phyloP scores from a whole-genome alignment of 1,284 basidiomycete genomes.

The Porodaedalea pini region DNA sequence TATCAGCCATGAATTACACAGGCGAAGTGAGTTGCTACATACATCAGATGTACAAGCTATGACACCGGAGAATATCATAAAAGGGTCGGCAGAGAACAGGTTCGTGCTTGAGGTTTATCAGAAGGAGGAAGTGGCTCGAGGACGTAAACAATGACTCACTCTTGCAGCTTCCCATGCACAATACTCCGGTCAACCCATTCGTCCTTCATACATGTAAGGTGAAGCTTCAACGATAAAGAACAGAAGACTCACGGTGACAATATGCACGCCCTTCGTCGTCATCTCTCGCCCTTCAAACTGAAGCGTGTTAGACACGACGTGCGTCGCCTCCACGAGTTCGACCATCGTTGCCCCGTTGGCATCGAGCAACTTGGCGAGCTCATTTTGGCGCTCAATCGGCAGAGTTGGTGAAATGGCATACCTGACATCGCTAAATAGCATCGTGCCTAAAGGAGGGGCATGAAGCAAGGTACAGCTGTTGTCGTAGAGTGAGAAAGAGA shows the following conservation, averaged over 20 bases:
- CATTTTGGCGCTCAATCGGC: constrained; percentile 26
- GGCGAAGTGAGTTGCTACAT: constrained; percentile 22
- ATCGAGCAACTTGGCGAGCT: constrained; percentile 36
- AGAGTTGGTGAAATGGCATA: constrained; percentile 35
- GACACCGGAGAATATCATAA: constrained; percentile 79
- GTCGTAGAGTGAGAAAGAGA: too few species aligned
- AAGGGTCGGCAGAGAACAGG: constrained; percentile 72
- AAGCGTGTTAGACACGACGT: constrained; percentile 46
- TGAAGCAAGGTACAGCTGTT: too few species aligned
- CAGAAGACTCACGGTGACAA: constrained; percentile 43
- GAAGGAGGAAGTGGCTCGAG: background rate
- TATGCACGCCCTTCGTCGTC: constrained; percentile 30
- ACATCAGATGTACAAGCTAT: constrained; percentile 69
- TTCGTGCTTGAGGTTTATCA: constrained; percentile 37
- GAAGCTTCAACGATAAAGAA: background rate
- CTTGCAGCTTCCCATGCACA: constrained; percentile 53
- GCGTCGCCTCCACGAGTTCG: constrained; percentile 34
- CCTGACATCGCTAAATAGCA: constrained; percentile 32
- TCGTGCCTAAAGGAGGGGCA: background rate
- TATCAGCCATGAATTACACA: constrained; percentile 2
- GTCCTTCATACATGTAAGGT: constrained; percentile 35
- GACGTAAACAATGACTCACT: constrained; percentile 37
- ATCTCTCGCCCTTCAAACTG: constrained; percentile 51
- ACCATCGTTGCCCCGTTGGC: constrained; percentile 47
- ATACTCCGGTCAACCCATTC: constrained; percentile 69